phyloP scores from a whole-genome alignment of 2,329 filamentous ascomycete species.

The Ceratocystiopsis minuta region DNA sequence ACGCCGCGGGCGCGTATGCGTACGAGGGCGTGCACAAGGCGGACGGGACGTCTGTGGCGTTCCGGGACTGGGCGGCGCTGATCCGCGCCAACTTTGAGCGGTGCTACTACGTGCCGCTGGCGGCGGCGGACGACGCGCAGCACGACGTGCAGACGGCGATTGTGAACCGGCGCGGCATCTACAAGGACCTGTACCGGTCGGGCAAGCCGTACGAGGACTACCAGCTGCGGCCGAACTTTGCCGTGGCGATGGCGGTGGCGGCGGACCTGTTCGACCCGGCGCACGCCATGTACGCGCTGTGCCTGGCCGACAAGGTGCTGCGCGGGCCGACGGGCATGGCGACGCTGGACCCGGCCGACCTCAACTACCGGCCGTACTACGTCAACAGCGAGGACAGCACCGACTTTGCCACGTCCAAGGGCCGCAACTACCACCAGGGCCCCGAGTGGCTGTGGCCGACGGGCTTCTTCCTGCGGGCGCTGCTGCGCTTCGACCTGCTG shows the following conservation, averaged over 20 bases:
- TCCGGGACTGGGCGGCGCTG: conserved; percentile 59
- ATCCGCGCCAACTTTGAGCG: conserved; percentile 80
- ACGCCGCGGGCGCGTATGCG: conserved; percentile 50
- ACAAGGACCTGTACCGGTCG: conserved; percentile 90
- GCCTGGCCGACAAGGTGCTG: conserved; percentile 60
- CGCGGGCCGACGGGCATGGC: conserved; percentile 87
- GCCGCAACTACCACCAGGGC: conserved; percentile 93
- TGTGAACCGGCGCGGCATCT: conserved; percentile 84
- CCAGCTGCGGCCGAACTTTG: conserved; percentile 83
- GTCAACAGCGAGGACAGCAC: conserved; percentile 84
- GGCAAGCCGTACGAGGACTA: conserved; percentile 97
- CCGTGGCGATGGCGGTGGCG: conserved; percentile 88
- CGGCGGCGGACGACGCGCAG: conserved; percentile 48
- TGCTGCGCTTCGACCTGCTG: conserved; percentile 77
- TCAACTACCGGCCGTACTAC: conserved; percentile 91
- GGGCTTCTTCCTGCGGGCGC: conserved; percentile 81
- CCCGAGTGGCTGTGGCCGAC: conserved; percentile 98
- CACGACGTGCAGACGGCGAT: conserved; percentile 68
- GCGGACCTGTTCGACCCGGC: conserved; percentile 66
- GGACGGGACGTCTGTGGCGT: conserved; percentile 44
- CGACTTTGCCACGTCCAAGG: conserved; percentile 84
- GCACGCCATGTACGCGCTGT: conserved; percentile 65
- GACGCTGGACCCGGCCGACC: conserved; percentile 77
- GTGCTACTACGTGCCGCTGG: conserved; percentile 69
- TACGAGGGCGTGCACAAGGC: conserved; percentile 53